Evolutionary conservation across 1,284 basidiomycete genomes (phyloP).

Genomic region (Tranzscheliella williamsii): DNA sequence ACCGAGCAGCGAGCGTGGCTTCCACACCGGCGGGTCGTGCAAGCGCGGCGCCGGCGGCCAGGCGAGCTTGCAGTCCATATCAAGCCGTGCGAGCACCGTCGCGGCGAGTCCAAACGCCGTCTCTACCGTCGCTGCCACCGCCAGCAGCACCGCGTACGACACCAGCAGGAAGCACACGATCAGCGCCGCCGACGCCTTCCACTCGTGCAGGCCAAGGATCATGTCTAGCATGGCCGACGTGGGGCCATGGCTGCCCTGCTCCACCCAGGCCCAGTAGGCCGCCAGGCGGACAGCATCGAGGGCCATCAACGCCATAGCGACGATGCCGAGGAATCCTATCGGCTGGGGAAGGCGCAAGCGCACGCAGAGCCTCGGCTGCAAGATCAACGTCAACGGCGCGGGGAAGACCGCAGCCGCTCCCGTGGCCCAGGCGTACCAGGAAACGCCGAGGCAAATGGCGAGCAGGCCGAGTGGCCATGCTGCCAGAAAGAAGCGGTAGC

Average conservation of each 20-base stretch:
- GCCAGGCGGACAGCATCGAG: constrained; percentile 15
- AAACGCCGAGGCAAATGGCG: constrained; percentile 12
- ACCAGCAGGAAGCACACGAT: constrained; percentile 21
- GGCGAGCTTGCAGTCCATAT: constrained; percentile 7
- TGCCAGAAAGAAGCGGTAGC: constrained; percentile 47
- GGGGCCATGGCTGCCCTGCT: constrained; percentile 8
- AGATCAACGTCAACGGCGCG: constrained; percentile 13
- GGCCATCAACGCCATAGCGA: constrained; percentile 1
- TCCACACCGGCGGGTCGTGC: constrained; percentile 20
- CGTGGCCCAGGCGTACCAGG: constrained; percentile 17
- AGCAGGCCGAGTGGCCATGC: constrained; percentile 47
- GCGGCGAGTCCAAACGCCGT: constrained; percentile 16
- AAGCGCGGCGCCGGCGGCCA: constrained; percentile 12
- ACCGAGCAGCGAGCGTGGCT: constrained; percentile 64
- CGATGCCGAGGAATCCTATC: constrained; percentile 9
- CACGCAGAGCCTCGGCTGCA: constrained; percentile 11
- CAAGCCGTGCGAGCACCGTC: constrained; percentile 1
- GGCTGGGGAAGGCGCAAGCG: constrained; percentile 13
- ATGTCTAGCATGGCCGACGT: constrained; percentile 23
- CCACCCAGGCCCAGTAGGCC: constrained; percentile 6
- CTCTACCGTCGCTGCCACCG: constrained; percentile 16
- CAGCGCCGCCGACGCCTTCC: constrained; percentile 8
- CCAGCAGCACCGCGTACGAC: constrained; percentile 17
- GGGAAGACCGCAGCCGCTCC: constrained; percentile 3
- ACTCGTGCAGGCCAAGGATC: constrained; percentile 20